Percentiles rank a stretch among this genome's conserved stretches.
These are phyloP conservation scores for Cronartium ribicola DNA, from an alignment of 1,284 basidiomycete species.

Conservation along the genomic window DNA sequence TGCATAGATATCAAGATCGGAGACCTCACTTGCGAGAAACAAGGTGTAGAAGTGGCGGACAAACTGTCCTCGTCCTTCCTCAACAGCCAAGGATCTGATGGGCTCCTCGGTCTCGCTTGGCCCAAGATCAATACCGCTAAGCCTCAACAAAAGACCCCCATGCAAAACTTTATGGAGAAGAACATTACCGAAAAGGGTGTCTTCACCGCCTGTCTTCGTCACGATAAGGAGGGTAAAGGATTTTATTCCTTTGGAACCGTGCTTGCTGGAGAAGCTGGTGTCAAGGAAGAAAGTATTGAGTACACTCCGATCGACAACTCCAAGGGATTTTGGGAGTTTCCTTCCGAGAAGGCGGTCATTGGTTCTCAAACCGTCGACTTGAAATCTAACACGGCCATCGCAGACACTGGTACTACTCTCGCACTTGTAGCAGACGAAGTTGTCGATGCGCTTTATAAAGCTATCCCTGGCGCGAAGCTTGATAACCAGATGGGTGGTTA, in stretches of 20 bases:
- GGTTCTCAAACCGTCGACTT: slow-evolving; percentile 46
- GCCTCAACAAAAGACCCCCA: slow-evolving; percentile 52
- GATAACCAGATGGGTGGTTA: slow-evolving; percentile 53
- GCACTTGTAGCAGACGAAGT: slow-evolving; percentile 51
- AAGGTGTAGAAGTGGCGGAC: slow-evolving; percentile 53
- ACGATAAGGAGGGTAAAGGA: slow-evolving; percentile 36
- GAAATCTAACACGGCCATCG: slow-evolving; percentile 52
- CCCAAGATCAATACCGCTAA: slow-evolving; percentile 52
- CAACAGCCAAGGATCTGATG: slow-evolving; percentile 53
- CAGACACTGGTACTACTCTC: slow-evolving; percentile 55
- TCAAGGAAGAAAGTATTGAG: slow-evolving; percentile 30
- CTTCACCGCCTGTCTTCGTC: slow-evolving; percentile 41
- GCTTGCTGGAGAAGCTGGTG: slow-evolving; percentile 31
- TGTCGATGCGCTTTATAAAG: slow-evolving; percentile 51
- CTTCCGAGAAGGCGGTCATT: slow-evolving; percentile 47
- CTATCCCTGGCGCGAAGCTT: slow-evolving; percentile 50
- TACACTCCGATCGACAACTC: slow-evolving; percentile 45
- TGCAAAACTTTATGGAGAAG: slow-evolving; percentile 53
- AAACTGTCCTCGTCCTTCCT: slow-evolving; percentile 53
- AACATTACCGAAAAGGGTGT: slow-evolving; percentile 48
- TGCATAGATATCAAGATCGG: slow-evolving; percentile 48
- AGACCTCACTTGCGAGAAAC: slow-evolving; percentile 50
- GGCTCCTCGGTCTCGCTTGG: slow-evolving; percentile 49
- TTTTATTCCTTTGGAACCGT: slow-evolving; percentile 54
- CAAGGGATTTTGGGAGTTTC: slow-evolving; percentile 43